Evolutionary conservation across 345 rosid genomes (phyloP).

Genomic region (Zanthoxylum bungeanum): DNA sequence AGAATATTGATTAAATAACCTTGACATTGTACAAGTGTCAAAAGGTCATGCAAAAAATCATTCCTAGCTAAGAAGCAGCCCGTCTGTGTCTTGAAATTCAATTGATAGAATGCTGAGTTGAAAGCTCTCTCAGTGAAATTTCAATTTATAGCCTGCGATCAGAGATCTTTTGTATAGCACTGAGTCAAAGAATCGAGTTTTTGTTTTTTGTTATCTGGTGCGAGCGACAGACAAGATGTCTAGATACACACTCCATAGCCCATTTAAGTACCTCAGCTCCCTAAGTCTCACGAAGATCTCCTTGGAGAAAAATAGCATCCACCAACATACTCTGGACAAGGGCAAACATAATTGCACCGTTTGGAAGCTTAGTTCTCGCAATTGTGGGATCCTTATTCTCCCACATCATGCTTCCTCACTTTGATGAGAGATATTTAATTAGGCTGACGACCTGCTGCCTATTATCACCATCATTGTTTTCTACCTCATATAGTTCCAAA

Average conservation of each 20-base stretch:
- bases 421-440: slow-evolving; percentile 95
- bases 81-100: no score
- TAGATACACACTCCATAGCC: slow-evolving; percentile 99
- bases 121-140: no score
- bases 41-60: no score
- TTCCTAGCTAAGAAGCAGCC: no score
- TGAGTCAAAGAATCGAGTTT: no score
- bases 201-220: no score
- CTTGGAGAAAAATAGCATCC: slow-evolving; percentile 98
- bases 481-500: slow-evolving; percentile 95
- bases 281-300: slow-evolving; percentile 99
- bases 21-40: no score
- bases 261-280: slow-evolving; percentile 96
- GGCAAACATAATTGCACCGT: slow-evolving; percentile 91
- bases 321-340: slow-evolving; percentile 99
- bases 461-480: slow-evolving; percentile 92
- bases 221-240: slow-evolving; percentile 97
- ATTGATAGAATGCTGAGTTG: no score
- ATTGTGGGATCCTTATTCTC: slow-evolving; percentile 96
- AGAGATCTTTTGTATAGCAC: no score
- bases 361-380: slow-evolving; percentile 82
- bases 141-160: no score
- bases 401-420: slow-evolving; percentile 99
- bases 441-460: slow-evolving; percentile 95
- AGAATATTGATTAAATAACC: no score